A percentile compares a stretch with the other conserved stretches of the same genome.
Conservation (phyloP, 371 early-diverging fungal species). For the Zancudomyces culisetae region DNA sequence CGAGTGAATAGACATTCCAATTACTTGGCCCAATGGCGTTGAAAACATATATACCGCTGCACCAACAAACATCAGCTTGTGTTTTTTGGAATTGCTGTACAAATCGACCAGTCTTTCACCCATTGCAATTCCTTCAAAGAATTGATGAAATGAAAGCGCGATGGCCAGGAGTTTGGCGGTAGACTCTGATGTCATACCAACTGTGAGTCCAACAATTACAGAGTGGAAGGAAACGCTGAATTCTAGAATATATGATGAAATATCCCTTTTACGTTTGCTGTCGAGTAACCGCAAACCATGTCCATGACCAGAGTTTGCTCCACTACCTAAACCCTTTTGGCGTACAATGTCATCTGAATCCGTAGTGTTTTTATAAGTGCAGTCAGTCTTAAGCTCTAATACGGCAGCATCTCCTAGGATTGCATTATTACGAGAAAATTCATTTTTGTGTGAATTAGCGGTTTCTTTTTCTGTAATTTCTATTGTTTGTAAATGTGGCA, state of each 20-base stretch:
- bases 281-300: background rate
- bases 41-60: slow-evolving; percentile 22
- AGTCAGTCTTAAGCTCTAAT: too few relatives aligned
- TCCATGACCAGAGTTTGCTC: background rate
- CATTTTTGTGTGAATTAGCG: background rate
- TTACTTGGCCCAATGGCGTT: slow-evolving; percentile 57
- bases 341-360: background rate
- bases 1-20: slow-evolving; percentile 47
- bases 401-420: background rate
- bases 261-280: background rate
- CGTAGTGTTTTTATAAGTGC: too few relatives aligned
- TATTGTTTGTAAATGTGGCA: too few relatives aligned
- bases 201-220: slow-evolving; percentile 65
- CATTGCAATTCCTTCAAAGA: slow-evolving; percentile 43
- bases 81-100: slow-evolving; percentile 6
- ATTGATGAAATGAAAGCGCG: slow-evolving; percentile 74
- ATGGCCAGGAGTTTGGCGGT: slow-evolving; percentile 52
- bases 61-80: background rate
- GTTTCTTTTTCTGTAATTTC: too few relatives aligned
- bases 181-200: slow-evolving; percentile 42
- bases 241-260: slow-evolving; percentile 41
- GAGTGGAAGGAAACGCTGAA: slow-evolving; percentile 72
- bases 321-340: background rate
- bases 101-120: slow-evolving; percentile 38
- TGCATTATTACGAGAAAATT: background rate